Conservation (phyloP, 1,284 basidiomycete species). For the Cryptococcus sp. region DNA sequence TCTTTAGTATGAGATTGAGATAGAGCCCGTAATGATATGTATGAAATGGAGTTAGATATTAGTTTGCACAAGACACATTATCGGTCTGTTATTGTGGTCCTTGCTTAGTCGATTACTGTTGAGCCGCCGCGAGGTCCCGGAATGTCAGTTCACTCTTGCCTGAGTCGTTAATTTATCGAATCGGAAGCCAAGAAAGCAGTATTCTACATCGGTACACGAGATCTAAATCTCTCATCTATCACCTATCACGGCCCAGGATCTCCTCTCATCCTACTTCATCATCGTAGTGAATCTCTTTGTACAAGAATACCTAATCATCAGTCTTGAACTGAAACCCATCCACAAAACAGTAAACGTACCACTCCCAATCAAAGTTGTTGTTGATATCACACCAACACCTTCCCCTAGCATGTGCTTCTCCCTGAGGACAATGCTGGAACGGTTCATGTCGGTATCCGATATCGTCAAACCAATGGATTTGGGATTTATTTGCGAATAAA, state of each 20-base stretch:
- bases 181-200: background rate
- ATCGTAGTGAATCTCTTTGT: conserved; percentile 34
- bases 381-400: conserved; percentile 46
- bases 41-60: too few relatives aligned
- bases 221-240: too few relatives aligned
- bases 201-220: background rate
- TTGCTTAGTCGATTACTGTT: too few relatives aligned
- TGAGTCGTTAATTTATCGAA: too few relatives aligned
- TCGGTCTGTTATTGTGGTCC: too few relatives aligned
- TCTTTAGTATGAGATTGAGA: too few relatives aligned
- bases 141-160: too few relatives aligned
- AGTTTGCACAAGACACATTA: too few relatives aligned
- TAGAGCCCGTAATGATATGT: too few relatives aligned
- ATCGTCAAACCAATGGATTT: conserved; percentile 68
- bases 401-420: conserved; percentile 42
- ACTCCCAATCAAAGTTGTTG: conserved; percentile 48
- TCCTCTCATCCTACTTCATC: too few relatives aligned
- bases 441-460: conserved; percentile 50
- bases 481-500: conserved; percentile 63
- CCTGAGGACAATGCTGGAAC: conserved; percentile 49
- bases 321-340: background rate
- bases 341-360: conserved; percentile 22
- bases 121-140: too few relatives aligned
- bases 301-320: conserved; percentile 33
- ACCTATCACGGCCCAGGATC: too few relatives aligned